Percentiles rank a stretch among this genome's conserved stretches.
phyloP scores from a whole-genome alignment of 331 rosid genomes.

The Pyracantha coccinea region DNA sequence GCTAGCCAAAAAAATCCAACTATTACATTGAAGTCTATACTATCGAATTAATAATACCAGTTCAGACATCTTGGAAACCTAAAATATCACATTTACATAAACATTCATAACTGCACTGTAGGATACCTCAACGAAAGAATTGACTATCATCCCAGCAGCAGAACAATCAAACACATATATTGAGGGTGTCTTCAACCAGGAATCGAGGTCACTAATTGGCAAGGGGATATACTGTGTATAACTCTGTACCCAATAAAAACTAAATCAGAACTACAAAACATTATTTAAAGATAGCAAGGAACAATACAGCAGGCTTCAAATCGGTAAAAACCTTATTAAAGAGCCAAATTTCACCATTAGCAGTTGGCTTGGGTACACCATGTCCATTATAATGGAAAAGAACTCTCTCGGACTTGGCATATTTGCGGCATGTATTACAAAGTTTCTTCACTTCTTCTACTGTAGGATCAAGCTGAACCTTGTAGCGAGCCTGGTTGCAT shows the following conservation, averaged over 20 bases:
- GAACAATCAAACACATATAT: slow-evolving; percentile 98
- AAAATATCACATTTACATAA: background rate
- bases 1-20: slow-evolving; percentile 42
- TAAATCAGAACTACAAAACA: slow-evolving; percentile 5
- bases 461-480: slow-evolving; percentile 90
- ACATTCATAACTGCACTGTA: background rate
- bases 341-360: slow-evolving; percentile 98
- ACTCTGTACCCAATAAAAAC: slow-evolving; percentile 51
- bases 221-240: slow-evolving; percentile 95
- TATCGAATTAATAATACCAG: slow-evolving; percentile 8
- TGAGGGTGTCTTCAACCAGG: slow-evolving; percentile 98
- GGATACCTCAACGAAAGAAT: slow-evolving; percentile 73
- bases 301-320: slow-evolving; percentile 4
- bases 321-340: slow-evolving; percentile 68
- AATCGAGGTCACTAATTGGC: slow-evolving; percentile 83
- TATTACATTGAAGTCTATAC: slow-evolving; percentile 13
- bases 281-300: background rate
- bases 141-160: slow-evolving; percentile 86
- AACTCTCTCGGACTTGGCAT: slow-evolving; percentile 90
- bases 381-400: slow-evolving; percentile 98
- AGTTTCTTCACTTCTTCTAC: slow-evolving; percentile 98
- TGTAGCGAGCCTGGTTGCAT: slow-evolving; percentile 74
- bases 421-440: slow-evolving; percentile 76
- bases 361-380: slow-evolving; percentile 96
- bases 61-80: background rate